Base-by-base conservation (phyloP, 345 rosid genomes). In the Cardamine chenopodiifolia region DNA sequence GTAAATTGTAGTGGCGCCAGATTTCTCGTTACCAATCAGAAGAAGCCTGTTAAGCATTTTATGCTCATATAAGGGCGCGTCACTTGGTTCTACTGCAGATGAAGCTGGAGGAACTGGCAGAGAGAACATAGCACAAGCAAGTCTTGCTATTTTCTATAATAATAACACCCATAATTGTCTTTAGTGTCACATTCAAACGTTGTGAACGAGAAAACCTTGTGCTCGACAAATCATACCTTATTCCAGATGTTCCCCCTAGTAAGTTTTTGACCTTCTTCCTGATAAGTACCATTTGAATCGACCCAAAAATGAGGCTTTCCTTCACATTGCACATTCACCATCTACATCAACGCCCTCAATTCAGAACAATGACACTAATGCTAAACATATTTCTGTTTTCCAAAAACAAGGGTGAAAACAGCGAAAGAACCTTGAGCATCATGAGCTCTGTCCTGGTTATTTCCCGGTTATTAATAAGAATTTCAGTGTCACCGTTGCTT, bases 1-100 rank as follows among this genome's bases (percentile, higher is more conserved):
- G 81, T 87, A 90, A 62, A 94, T 76, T 45, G 99, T 87, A 70
- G 96, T 83, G 2, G 93, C 86, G 76, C 99, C 99, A 28, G 96
- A 89, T 62, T 89, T 89, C 71, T 78, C 82, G 48, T 68, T 74
- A 72, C 96, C 97, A 26, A 92, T 83, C 50, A 95, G 86, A 77
- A 95, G 91, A 78, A 90, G 83, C 64, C 80, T 92, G 58, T 45
- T 61, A 62, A 83, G 78, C 63, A 14, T 58, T 71, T 80, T 83
- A 52, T 75, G 81, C 39, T 71, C 83, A 55, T 1, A 17, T 28
- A 40, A 50, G 8, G 73, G 77, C 15, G 15, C 56, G 50, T 59
- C 81, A 47, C 17, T 68, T 32, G 8, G 81, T 77, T 81, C 87
- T 34, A 83, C 88, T 4, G 75, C 81, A 23, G 68, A 9, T 57